Evolutionary conservation across 371 early-diverging fungal genomes (phyloP).

Genomic region (Zopfochytrium polystomum): DNA sequence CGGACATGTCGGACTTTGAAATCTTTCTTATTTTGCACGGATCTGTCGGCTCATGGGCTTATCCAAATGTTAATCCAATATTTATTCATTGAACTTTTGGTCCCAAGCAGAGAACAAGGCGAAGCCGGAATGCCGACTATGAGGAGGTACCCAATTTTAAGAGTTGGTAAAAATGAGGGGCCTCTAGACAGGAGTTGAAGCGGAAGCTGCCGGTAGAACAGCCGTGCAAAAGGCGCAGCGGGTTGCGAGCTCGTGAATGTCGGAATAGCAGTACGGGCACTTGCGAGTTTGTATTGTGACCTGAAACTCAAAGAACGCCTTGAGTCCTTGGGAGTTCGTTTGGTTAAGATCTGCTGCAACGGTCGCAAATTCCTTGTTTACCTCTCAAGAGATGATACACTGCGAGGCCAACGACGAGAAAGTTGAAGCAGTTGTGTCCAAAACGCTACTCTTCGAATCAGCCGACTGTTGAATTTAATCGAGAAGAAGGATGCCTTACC

Average conservation of each 20-base stretch:
- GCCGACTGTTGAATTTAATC: background rate
- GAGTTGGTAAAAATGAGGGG: too few relatives aligned
- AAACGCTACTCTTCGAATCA: too few relatives aligned
- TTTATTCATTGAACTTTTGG: too few relatives aligned
- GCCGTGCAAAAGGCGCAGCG: slow-evolving; percentile 1
- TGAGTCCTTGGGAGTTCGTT: background rate
- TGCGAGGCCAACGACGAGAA: background rate
- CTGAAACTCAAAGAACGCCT: background rate
- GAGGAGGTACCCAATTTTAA: too few relatives aligned
- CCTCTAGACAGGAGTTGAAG: too few relatives aligned
- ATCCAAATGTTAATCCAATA: too few relatives aligned
- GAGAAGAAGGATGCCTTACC: background rate
- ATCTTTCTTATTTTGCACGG: too few relatives aligned
- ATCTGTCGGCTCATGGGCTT: too few relatives aligned
- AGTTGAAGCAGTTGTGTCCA: background rate
- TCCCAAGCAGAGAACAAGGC: too few relatives aligned
- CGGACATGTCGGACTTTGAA: too few relatives aligned
- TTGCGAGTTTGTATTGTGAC: background rate
- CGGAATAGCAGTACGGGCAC: background rate
- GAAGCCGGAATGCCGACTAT: too few relatives aligned
- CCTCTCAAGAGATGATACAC: background rate
- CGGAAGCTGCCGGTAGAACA: too few relatives aligned
- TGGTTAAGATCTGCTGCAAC: background rate
- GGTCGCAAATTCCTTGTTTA: background rate
- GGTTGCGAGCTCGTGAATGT: background rate